A percentile compares a stretch with the other conserved stretches of the same genome.
Evolutionary conservation across 2,329 filamentous ascomycete species (phyloP).

Genomic region (Metarhizium brunneum): DNA sequence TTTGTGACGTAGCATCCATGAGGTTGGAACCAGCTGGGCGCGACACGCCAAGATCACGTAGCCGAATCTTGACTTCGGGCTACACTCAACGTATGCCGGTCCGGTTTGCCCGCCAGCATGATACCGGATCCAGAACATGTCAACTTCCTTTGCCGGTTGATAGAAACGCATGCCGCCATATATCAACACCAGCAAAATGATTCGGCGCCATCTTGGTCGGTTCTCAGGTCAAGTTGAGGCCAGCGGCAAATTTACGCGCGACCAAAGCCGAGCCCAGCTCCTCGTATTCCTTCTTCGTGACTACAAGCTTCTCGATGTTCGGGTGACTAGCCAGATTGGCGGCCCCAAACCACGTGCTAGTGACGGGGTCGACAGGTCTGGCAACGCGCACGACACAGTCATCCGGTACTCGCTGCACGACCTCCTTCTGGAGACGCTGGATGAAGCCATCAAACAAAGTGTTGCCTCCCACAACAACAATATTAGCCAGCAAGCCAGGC

Average conservation of each 20-base stretch:
- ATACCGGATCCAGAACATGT: not conserved
- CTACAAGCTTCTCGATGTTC: conserved; percentile 56
- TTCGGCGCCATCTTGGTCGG: not conserved
- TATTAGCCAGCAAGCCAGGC: conserved; percentile 75
- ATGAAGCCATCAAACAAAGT: conserved; percentile 72
- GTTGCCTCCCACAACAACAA: conserved; percentile 84
- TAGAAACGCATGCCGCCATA: not conserved
- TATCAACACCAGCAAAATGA: not conserved
- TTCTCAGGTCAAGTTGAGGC: conserved; percentile 6
- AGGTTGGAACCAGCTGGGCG: not conserved
- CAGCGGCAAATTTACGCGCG: conserved; percentile 54
- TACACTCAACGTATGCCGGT: too few relatives aligned
- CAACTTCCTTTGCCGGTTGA: not conserved
- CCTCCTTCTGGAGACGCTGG: conserved; percentile 65
- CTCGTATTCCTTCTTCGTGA: conserved; percentile 86
- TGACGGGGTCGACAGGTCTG: conserved; percentile 62
- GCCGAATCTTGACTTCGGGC: not conserved
- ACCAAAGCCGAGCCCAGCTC: conserved; percentile 74
- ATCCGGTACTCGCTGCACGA: conserved; percentile 61
- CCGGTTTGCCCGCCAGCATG: not conserved
- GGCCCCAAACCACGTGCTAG: conserved; percentile 79
- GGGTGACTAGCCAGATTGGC: conserved; percentile 63
- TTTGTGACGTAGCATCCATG: not conserved
- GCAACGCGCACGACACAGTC: conserved; percentile 71
- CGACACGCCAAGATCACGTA: not conserved